Base-by-base conservation (phyloP, 1,139 yeast species). In the Kodamaea sp. region DNA sequence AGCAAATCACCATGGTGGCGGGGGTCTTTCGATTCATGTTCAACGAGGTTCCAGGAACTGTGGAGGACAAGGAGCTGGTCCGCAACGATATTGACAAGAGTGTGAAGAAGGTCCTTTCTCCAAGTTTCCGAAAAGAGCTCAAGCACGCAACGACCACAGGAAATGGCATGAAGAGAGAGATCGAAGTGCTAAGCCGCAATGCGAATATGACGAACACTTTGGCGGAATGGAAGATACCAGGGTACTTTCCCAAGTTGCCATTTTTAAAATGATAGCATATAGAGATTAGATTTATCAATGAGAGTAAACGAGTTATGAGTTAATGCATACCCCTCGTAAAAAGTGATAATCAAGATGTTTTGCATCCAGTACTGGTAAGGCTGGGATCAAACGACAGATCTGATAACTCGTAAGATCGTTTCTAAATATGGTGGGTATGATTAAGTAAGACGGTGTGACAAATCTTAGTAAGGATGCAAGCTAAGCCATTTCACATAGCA, bases 111-210 rank as follows among this genome's bases (percentile, higher is more conserved):
- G 62, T 70, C 1, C 48, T 57, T 12, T 58, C 61, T 28, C 39
- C 45, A 8, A 19, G 13, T 3, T 36, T 36, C 18, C 38, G 28
- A 28, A 55, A 41, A 57, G 72, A 14, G 74, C 70, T 38, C 64
- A 59, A 31, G 70, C 83, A 56, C 90, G 86, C 59, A 83, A 85
- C 32, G 1, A 63, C 65, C 83, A 19, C 74, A 84, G 53, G 85
- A 83, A 64, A 81, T 80, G 57, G 87, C 78, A 42, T 66, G 84
- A 36, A 68, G 85, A 47, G 63, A 70, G 43, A 78, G 78, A 31
- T 70, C 84, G 46, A 47, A 77, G 80, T 61, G 87, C 84, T 31
- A 10, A 13, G 28, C n/a, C 32, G 27, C 6, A 28, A 20, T 3
- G 42, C 37, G n/a, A 27, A 28, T 12, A 19, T 22, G 6, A 31